phyloP scores from a whole-genome alignment of 2,329 filamentous ascomycete genomes.

The Colletotrichum truncatum region DNA sequence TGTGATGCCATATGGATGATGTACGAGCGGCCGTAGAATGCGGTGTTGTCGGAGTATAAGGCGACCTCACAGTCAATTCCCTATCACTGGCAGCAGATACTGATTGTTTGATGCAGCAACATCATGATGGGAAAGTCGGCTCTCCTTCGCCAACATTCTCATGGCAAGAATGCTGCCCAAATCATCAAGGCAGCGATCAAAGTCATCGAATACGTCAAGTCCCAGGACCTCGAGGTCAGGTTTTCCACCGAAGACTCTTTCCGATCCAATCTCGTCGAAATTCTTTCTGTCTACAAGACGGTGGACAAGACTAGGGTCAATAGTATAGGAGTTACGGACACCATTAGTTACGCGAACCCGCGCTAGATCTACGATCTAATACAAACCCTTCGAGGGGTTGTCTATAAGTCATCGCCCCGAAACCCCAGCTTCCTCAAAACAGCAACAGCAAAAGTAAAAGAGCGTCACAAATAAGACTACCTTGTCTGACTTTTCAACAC shows the following conservation, averaged over 20 bases:
- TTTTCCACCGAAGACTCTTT: conserved; percentile 83
- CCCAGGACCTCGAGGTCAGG: conserved; percentile 59
- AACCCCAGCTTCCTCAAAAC: background rate
- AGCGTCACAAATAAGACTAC: background rate
- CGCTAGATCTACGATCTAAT: conserved; percentile 91
- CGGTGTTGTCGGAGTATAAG: conserved; percentile 75
- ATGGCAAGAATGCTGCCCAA: conserved; percentile 89
- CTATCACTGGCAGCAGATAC: too few relatives aligned
- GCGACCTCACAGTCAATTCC: too few relatives aligned
- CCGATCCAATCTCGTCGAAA: conserved; percentile 83
- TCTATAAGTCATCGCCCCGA: conserved; percentile 37
- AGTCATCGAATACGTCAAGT: conserved; percentile 87
- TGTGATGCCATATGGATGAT: conserved; percentile 68
- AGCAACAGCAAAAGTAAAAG: background rate
- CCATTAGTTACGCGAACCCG: conserved; percentile 84
- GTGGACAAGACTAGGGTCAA: conserved; percentile 86
- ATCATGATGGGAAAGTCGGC: conserved; percentile 87
- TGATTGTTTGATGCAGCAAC: too few relatives aligned
- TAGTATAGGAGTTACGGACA: conserved; percentile 91
- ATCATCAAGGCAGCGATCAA: conserved; percentile 77
- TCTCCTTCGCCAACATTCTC: conserved; percentile 84
- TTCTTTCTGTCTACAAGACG: conserved; percentile 83
- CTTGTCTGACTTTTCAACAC: background rate
- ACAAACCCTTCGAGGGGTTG: conserved; percentile 73
- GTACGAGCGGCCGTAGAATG: conserved; percentile 82